phyloP scores from a whole-genome alignment of 192 early-diverging fungal genomes.

The Chytriomyces sp. region DNA sequence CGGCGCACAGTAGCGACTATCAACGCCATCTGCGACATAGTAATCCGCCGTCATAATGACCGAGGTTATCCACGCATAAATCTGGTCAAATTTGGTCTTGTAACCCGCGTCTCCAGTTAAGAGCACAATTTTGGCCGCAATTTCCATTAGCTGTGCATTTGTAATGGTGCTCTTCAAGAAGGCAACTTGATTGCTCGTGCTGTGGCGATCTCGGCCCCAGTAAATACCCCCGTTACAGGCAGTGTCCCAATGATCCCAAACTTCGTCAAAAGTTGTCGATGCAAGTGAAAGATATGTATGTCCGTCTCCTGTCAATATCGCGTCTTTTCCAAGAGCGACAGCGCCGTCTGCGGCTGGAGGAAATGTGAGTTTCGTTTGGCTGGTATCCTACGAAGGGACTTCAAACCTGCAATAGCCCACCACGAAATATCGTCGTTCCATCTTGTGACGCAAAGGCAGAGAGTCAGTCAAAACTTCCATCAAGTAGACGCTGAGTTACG shows the following conservation, averaged over 20 bases:
- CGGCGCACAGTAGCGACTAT: neutral
- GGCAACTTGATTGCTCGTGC: neutral
- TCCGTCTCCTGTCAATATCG: neutral
- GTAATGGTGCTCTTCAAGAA: conserved; percentile 52
- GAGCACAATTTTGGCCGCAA: conserved; percentile 37
- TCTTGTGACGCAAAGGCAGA: neutral
- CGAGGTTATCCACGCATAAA: conserved; percentile 46
- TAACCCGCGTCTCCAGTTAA: conserved; percentile 37
- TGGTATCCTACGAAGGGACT: no score
- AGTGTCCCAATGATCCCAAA: conserved; percentile 45
- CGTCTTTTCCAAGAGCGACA: neutral
- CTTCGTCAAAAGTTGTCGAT: conserved; percentile 35
- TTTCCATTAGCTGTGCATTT: conserved; percentile 40
- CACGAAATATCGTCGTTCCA: conserved; percentile 50
- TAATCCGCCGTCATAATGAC: conserved; percentile 2
- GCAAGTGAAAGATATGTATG: conserved; percentile 31
- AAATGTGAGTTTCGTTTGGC: no score
- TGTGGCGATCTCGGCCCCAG: conserved; percentile 45
- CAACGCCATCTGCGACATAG: conserved; percentile 11
- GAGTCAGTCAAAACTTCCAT: conserved; percentile 13
- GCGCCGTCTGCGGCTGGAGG: conserved; percentile 27
- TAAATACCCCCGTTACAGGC: conserved; percentile 53
- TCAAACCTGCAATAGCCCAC: no score
- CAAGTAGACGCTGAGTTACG: conserved; percentile 3
- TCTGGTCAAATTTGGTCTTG: conserved; percentile 21